Base-by-base conservation (phyloP, 441 rosid species). In the Gossypium lobatum region DNA sequence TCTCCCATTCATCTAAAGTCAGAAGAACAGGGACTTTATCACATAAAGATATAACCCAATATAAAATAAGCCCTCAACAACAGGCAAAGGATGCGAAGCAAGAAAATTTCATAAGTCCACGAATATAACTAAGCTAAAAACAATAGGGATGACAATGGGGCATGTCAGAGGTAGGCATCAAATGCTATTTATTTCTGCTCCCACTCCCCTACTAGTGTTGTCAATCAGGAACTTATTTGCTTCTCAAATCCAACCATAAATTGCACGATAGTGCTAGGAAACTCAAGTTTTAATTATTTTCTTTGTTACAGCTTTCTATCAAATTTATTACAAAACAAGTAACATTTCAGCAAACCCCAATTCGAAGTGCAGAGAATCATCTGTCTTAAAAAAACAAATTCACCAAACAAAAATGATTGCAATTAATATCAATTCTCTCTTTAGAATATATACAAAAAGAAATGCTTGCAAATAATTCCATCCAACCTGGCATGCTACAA, bases 1-100 rank as follows among this genome's bases (percentile, higher is more conserved):
- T 95, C 76, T 89, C 98, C 99, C 99, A 95, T 85, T 95, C 99
- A 89, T 95, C 99, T 93, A 78, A 69, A 61, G 60, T 58, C 45
- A 64, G 68, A 73, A 83, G 58, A 1, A 21, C 53, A 57, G 67
- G 73, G 70, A 21, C 67, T 50, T 57, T 64, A 76, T 46, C 13
- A 52, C n/a, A 14, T 63, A 57, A 25, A 42, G 71, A 57, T 31
- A 60, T 58, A 2, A 20, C 45, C 57, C 52, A 45, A 73, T 45
- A 63, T 61, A 23, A 53, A n/a, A 71, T 13, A 71, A 13, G n/a
- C 39, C 13, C 28, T 37, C 28, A 63, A 42, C 66, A 31, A 62
- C 70, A 21, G 6, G 64, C 37, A 72, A 14, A 66, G 67, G 21
- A 73, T 59, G 50, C 16, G 70, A 28, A 61, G 60, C 70, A 71